Percentiles rank a stretch among this genome's conserved stretches.
Conservation (phyloP, 306 rosid species). For the Rosa rugosa region DNA sequence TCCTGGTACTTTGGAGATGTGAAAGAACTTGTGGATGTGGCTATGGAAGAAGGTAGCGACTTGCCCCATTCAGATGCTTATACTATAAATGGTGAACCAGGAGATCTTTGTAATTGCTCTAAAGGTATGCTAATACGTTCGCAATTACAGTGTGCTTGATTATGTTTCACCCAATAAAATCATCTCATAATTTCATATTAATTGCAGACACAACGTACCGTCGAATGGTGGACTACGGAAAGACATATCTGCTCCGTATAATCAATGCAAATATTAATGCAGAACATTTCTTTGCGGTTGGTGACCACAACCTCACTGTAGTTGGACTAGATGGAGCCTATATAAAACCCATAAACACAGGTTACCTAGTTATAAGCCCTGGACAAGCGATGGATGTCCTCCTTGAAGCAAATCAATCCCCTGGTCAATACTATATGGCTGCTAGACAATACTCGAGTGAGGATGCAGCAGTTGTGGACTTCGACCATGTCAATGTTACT, state of each 20-base stretch:
- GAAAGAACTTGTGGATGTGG: not conserved
- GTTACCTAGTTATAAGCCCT: constrained; percentile 17
- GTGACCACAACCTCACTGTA: constrained; percentile 16
- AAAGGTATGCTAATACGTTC: not conserved
- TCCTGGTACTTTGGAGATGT: constrained; percentile 14
- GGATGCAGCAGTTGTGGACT: constrained; percentile 2
- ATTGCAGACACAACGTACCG: constrained; percentile 2
- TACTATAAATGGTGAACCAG: constrained; percentile 16
- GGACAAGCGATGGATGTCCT: constrained; percentile 35
- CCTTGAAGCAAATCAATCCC: constrained; percentile 22
- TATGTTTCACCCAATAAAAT: not conserved
- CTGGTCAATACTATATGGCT: constrained; percentile 22
- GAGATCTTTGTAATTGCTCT: constrained; percentile 14
- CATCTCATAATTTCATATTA: not conserved
- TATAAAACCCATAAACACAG: constrained; percentile 6
- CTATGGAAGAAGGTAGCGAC: not conserved
- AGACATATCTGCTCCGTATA: constrained; percentile 32
- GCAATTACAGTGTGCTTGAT: not conserved
- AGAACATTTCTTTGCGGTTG: constrained; percentile 26
- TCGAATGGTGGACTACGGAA: constrained; percentile 20
- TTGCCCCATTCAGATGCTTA: constrained; percentile 14
- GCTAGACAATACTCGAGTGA: constrained; percentile 18
- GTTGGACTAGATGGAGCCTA: constrained; percentile 28
- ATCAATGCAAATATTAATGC: constrained; percentile 28
- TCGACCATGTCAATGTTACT: constrained; percentile 24